phyloP scores from a whole-genome alignment of 148 eudicot species.

The Vaccinium vitisidaea region DNA sequence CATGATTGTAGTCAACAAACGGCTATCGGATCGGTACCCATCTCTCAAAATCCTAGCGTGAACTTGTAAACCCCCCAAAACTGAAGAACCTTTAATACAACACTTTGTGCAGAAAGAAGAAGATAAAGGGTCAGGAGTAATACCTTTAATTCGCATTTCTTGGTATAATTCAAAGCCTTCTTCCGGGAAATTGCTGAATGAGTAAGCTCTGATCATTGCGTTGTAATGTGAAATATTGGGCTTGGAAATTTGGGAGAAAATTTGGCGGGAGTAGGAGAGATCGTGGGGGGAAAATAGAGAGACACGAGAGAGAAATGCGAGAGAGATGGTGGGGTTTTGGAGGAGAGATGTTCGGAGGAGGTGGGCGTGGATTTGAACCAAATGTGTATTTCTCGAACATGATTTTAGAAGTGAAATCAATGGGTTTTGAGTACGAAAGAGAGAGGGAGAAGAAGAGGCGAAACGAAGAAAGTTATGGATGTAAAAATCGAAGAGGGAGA shows the following conservation, averaged over 20 bases:
- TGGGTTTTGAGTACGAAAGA: constrained; percentile 9
- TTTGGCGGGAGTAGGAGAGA: constrained; percentile 19
- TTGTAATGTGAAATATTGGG: constrained; percentile 43
- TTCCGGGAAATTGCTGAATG: constrained; percentile 18
- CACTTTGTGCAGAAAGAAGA: constrained; percentile 42
- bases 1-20: constrained; percentile 59
- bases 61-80: constrained; percentile 49
- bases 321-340: constrained; percentile 36
- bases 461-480: not conserved
- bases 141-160: constrained; percentile 25
- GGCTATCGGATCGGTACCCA: constrained; percentile 44
- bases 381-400: constrained; percentile 29
- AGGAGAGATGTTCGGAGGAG: constrained; percentile 36
- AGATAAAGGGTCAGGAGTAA: constrained; percentile 32
- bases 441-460: constrained; percentile 14
- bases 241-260: constrained; percentile 33
- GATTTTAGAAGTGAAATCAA: constrained; percentile 41
- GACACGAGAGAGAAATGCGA: constrained; percentile 36
- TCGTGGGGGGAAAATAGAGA: constrained; percentile 24
- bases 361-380: constrained; percentile 59
- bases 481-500: not conserved
- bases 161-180: constrained; percentile 36
- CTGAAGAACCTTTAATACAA: constrained; percentile 31
- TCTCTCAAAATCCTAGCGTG: constrained; percentile 47
- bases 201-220: constrained; percentile 40